Evolutionary conservation across 352 stramenopile species (phyloP).

Genomic region (Globisporangium lucens): DNA sequence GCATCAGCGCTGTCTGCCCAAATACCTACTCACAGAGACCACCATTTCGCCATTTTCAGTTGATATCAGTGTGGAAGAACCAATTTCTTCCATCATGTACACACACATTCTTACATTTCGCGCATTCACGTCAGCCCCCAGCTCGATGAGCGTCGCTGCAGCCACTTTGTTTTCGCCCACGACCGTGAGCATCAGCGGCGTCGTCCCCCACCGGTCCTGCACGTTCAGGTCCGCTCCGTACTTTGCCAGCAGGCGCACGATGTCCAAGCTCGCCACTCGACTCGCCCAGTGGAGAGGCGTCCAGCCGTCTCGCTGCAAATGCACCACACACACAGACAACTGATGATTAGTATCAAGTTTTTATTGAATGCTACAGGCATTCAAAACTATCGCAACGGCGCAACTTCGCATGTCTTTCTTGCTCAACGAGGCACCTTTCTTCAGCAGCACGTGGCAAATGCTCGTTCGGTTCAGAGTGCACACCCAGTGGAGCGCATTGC

Average conservation of each 20-base stretch:
- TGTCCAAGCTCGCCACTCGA: slow-evolving; percentile 67
- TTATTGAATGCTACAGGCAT: not conserved
- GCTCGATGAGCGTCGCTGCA: slow-evolving; percentile 62
- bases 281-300: slow-evolving; percentile 76
- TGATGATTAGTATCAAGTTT: not conserved
- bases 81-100: not conserved
- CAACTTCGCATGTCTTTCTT: slow-evolving; percentile 60
- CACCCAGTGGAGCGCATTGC: slow-evolving; percentile 79
- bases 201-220: slow-evolving; percentile 73
- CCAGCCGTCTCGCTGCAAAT: slow-evolving; percentile 62
- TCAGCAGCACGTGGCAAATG: slow-evolving; percentile 79
- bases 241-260: slow-evolving; percentile 76
- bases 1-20: slow-evolving; percentile 69
- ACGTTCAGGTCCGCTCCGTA: slow-evolving; percentile 72
- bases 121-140: slow-evolving; percentile 63
- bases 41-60: not conserved
- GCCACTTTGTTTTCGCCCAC: slow-evolving; percentile 61
- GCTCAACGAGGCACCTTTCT: slow-evolving; percentile 72
- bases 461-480: slow-evolving; percentile 72
- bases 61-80: not conserved
- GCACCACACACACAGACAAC: not conserved
- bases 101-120: slow-evolving; percentile 43
- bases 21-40: slow-evolving; percentile 44
- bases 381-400: not conserved
- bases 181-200: slow-evolving; percentile 76